Percentiles rank a stretch among this genome's conserved stretches.
These are phyloP conservation scores for Pyrenopolyporus hunteri DNA, from an alignment of 495 filamentous ascomycete genomes.

Conservation along the genomic window DNA sequence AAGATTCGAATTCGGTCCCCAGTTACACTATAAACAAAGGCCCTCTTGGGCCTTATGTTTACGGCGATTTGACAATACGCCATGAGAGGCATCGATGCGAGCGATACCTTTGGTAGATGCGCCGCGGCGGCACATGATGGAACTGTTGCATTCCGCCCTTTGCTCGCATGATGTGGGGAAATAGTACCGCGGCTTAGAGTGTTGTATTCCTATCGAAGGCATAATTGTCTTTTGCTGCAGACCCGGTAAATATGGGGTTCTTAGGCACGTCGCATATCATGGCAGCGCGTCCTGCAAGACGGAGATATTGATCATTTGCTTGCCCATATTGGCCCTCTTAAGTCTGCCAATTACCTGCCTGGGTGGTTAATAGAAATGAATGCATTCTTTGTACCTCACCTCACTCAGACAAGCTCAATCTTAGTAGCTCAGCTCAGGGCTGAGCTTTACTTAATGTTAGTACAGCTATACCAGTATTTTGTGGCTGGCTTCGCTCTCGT, in stretches of 20 bases:
- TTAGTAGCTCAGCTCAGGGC: constrained; percentile 9
- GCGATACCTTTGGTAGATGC: not conserved
- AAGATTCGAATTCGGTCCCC: not conserved
- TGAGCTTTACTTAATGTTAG: constrained; percentile 15
- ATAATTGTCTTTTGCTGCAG: constrained; percentile 3
- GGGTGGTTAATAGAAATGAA: not conserved
- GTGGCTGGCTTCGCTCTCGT: not conserved
- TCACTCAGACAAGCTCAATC: constrained; percentile 7
- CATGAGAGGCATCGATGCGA: constrained; percentile 19
- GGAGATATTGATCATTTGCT: constrained; percentile 2
- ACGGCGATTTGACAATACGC: constrained; percentile 9
- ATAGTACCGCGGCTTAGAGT: constrained; percentile 5
- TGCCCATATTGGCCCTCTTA: not conserved
- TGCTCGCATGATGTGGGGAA: constrained; percentile 29
- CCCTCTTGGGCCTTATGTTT: constrained; percentile 9
- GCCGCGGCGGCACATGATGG: constrained; percentile 12
- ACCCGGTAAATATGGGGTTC: constrained; percentile 12
- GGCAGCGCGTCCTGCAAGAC: constrained; percentile 2
- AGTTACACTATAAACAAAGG: constrained; percentile 10
- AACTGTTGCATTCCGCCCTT: constrained; percentile 31
- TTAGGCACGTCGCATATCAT: constrained; percentile 2
- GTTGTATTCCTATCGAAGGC: constrained; percentile 3
- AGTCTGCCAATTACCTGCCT: not conserved
- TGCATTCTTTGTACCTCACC: no score
- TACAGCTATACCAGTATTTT: not conserved